Evolutionary conservation across 176 grass and related monocot species (phyloP).

Genomic region (Eleusine coracana): DNA sequence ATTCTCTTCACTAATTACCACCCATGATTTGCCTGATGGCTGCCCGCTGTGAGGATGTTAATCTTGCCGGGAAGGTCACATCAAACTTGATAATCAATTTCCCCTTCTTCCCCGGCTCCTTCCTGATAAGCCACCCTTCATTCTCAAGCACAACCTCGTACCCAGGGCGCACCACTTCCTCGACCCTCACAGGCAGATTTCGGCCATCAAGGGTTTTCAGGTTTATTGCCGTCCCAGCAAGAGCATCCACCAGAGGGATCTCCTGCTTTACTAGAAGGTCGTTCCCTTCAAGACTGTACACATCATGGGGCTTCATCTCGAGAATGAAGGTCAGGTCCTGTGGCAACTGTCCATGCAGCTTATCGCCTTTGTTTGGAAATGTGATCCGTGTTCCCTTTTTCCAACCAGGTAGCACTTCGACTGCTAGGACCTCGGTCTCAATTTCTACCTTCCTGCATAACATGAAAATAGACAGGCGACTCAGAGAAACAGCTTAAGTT

Average conservation of each 20-base stretch:
- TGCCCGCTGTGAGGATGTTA: conserved; percentile 43
- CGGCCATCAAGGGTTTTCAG: conserved; percentile 55
- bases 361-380: conserved; percentile 65
- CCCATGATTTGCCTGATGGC: conserved; percentile 51
- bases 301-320: conserved; percentile 63
- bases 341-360: conserved; percentile 39
- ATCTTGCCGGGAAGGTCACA: conserved; percentile 51
- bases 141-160: conserved; percentile 55
- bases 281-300: conserved; percentile 71
- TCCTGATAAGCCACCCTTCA: conserved; percentile 57
- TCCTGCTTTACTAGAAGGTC: conserved; percentile 51
- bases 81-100: conserved; percentile 59
- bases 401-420: conserved; percentile 69
- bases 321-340: conserved; percentile 66
- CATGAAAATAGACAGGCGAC: conserved; percentile 7
- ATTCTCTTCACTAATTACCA: conserved; percentile 10
- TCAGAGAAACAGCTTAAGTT: conserved; percentile 5
- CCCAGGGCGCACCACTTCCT: conserved; percentile 58
- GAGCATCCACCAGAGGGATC: conserved; percentile 63
- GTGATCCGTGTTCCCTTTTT: conserved; percentile 78
- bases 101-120: conserved; percentile 61
- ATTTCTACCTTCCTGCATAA: conserved; percentile 35
- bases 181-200: conserved; percentile 47
- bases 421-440: conserved; percentile 58
- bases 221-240: conserved; percentile 52